A percentile compares a stretch with the other conserved stretches of the same genome.
Conservation (phyloP, 2,329 filamentous ascomycete genomes). For the Intubia oerlemansii region DNA sequence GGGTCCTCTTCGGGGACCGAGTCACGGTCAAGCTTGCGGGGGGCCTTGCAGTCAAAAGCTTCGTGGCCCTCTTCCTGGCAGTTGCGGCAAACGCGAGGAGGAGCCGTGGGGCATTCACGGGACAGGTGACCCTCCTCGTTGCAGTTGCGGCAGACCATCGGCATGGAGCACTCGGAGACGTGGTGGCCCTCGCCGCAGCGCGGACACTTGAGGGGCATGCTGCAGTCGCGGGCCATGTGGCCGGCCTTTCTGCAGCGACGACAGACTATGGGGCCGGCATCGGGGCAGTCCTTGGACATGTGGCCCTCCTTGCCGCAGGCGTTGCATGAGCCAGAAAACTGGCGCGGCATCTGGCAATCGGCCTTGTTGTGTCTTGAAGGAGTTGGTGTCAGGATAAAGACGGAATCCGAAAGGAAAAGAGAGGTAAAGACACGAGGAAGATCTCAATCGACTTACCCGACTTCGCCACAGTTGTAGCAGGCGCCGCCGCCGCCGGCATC, state of each 20-base stretch:
- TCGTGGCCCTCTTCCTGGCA: conserved; percentile 39
- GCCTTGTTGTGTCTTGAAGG: conserved; percentile 34
- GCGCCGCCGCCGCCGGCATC: conserved; percentile 19
- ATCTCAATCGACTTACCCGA: too few species aligned
- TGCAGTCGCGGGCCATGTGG: conserved; percentile 40
- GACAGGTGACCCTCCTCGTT: conserved; percentile 26
- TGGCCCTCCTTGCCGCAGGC: conserved; percentile 28
- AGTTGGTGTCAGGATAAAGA: too few species aligned
- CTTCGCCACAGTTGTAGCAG: conserved; percentile 40
- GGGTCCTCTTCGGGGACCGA: conserved; percentile 24
- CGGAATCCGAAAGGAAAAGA: background rate
- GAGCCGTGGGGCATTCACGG: conserved; percentile 30
- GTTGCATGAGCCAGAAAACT: conserved; percentile 13
- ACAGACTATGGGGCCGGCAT: conserved; percentile 10
- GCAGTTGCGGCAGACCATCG: conserved; percentile 16
- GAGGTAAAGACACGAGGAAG: too few species aligned
- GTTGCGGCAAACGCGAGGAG: conserved; percentile 34
- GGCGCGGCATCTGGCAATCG: conserved; percentile 35
- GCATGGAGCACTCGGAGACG: conserved; percentile 28
- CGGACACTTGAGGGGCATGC: conserved; percentile 19
- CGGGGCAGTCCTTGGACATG: conserved; percentile 30
- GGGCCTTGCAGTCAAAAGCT: conserved; percentile 31
- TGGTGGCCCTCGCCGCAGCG: conserved; percentile 28
- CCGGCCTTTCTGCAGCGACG: conserved; percentile 26
- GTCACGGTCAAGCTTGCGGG: conserved; percentile 34